These are phyloP conservation scores for Ramularia endophylla DNA, from an alignment of 2,329 filamentous ascomycete species.

Conservation along the genomic window DNA sequence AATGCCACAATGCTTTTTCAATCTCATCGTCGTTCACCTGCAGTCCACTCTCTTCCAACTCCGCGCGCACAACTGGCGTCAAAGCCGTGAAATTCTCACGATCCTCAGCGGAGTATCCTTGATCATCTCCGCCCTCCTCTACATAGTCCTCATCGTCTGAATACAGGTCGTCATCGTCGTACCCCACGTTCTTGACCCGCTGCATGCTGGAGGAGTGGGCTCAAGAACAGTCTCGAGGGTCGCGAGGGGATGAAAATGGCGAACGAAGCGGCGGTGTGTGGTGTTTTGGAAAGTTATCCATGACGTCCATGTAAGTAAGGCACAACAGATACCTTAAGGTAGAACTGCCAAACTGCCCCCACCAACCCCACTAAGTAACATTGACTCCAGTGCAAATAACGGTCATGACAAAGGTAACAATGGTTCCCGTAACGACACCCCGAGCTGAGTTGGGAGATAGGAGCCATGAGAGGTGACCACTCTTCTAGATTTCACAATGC, in stretches of 20 bases:
- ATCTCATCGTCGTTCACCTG: slow-evolving; percentile 66
- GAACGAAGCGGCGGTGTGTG: too few species aligned
- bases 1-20: slow-evolving; percentile 88
- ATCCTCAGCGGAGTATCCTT: slow-evolving; percentile 37
- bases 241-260: too few species aligned
- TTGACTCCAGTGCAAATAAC: too few species aligned
- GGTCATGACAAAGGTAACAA: too few species aligned
- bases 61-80: slow-evolving; percentile 30
- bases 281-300: slow-evolving; percentile 1
- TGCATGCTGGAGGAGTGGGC: slow-evolving; percentile 28
- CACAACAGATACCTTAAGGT: too few species aligned
- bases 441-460: too few species aligned
- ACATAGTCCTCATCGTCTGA: slow-evolving; percentile 45
- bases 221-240: too few species aligned
- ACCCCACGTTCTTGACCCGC: slow-evolving; percentile 42
- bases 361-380: too few species aligned
- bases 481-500: too few species aligned
- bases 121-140: slow-evolving; percentile 33
- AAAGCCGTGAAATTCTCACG: slow-evolving; percentile 28
- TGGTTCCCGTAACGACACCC: too few species aligned
- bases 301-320: background rate
- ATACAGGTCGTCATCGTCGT: slow-evolving; percentile 49
- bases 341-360: too few species aligned
- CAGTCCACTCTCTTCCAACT: slow-evolving; percentile 27
- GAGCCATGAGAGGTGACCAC: too few species aligned